Base-by-base conservation (phyloP, 1,284 basidiomycete genomes). In the Moniliophthora roreri region DNA sequence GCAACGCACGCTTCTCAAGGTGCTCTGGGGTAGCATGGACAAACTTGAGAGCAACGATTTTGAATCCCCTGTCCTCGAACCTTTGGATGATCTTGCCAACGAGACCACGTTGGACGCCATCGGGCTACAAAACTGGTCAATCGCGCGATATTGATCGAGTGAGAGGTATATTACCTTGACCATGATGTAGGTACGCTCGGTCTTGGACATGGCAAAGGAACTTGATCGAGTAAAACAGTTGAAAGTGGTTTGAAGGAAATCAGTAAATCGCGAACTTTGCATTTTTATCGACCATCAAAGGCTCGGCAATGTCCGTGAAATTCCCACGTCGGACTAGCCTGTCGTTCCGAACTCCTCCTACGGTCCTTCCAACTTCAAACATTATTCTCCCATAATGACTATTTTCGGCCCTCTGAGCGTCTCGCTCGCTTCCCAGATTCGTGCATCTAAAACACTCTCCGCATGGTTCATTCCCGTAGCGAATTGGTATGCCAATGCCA, bases 21-120 rank as follows among this genome's bases (percentile, higher is more conserved):
- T 93, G 94, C 66, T 84, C 81, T 58, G 81, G 76, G 62, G 84
- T 80, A 44, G 93, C 82, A 49, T 87, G 84, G 58, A 85, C 84
- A 67, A 95, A 78, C 79, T 96, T 95, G 69, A 96, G 78, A 54
- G 95, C 95, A 67, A 87, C 78, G 64, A 95, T 85, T 80, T 97
- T 95, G 87, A 87, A 97, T 64, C 95, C 95, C 63, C 94, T 92
- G 78, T 89, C 85, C 82, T 98, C 95, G 76, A 98, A 98, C 65
- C 95, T 85, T 67, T 78, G 65, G 71, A 95, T 90, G 84, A 96
- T 95, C 76, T 94, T 89, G 70, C 95, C 95, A 70, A 96, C 83
- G 77, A 98, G 90, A 63, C 85, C 87, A 66, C 95, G 91, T 78
- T 97, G 93, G 79, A 98, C 95, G 72, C 95, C 95, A 77, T 98